Conservation (phyloP, 257 asterid species). For the Lycium barbarum region DNA sequence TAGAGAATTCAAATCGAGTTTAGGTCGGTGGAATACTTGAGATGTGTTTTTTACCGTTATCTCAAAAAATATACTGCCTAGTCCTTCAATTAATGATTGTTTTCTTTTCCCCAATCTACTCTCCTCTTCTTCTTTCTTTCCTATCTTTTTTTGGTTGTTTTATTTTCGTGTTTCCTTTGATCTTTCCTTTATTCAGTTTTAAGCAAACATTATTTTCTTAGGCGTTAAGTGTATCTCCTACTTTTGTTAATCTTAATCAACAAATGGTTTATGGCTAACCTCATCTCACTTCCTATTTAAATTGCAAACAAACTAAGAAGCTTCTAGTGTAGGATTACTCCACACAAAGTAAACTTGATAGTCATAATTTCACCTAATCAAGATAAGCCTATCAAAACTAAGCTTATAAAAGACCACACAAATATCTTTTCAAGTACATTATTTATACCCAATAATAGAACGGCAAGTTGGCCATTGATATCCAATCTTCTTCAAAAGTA, state of each 20-base stretch:
- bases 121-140: no score
- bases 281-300: neutral
- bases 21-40: no score
- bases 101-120: no score
- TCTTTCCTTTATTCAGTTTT: neutral
- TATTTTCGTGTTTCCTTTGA: neutral
- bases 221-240: neutral
- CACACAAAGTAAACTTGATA: neutral
- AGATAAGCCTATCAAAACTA: neutral
- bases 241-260: neutral
- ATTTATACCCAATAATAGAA: neutral
- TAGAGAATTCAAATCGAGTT: no score
- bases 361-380: conserved; percentile 10
- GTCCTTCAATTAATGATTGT: no score
- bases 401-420: neutral
- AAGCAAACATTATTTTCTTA: neutral
- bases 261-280: neutral
- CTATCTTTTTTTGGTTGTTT: no score
- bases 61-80: no score
- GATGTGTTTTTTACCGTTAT: no score
- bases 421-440: neutral
- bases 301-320: neutral
- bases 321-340: neutral
- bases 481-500: neutral
- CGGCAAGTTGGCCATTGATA: neutral